phyloP scores from a whole-genome alignment of 495 filamentous ascomycete species.

The Pyronema omphalodes region DNA sequence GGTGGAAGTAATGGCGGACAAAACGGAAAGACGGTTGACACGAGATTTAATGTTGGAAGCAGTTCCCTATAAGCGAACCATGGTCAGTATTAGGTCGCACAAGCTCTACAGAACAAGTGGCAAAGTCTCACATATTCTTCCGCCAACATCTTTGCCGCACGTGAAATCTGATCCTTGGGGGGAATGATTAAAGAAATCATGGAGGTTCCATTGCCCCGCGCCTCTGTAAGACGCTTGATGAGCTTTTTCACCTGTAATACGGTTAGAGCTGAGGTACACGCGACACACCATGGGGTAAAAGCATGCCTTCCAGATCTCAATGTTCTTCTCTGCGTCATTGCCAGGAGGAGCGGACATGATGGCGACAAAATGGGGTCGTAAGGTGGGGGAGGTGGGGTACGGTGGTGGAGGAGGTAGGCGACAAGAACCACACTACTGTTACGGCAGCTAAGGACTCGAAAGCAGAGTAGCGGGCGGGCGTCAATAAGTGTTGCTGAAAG shows the following conservation, averaged over 20 bases:
- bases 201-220: constrained; percentile 84
- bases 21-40: constrained; percentile 91
- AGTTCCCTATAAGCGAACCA: constrained; percentile 44
- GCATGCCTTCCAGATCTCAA: constrained; percentile 51
- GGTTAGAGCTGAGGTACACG: too few species aligned
- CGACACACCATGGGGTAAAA: neutral
- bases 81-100: neutral
- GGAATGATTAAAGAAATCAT: constrained; percentile 99
- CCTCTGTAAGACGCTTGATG: constrained; percentile 85
- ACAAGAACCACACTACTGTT: neutral
- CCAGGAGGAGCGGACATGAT: constrained; percentile 79
- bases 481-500: neutral
- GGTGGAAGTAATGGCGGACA: constrained; percentile 95
- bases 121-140: constrained; percentile 79
- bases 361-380: constrained; percentile 26
- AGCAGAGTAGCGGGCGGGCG: neutral
- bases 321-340: constrained; percentile 95
- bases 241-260: constrained; percentile 73
- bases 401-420: neutral
- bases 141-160: constrained; percentile 96
- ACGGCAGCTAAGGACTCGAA: constrained; percentile 3
- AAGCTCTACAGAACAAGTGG: neutral
- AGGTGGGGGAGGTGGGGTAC: neutral
- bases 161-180: constrained; percentile 93
- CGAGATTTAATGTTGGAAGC: constrained; percentile 99